phyloP scores from a whole-genome alignment of 2,329 filamentous ascomycete species.

The Thielaviopsis euricoi region DNA sequence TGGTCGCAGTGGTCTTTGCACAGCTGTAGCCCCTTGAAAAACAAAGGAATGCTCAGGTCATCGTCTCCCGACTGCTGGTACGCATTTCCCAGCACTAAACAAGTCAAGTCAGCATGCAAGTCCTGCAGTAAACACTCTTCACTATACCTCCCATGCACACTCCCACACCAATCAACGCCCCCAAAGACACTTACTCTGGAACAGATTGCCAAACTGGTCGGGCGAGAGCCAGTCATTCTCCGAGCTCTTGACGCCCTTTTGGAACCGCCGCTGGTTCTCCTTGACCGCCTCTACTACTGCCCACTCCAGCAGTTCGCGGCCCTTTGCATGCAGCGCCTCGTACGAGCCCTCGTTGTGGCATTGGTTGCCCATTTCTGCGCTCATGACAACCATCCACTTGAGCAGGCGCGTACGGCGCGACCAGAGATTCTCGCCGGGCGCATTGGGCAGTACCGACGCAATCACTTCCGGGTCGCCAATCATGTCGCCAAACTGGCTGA shows the following conservation, averaged over 20 bases:
- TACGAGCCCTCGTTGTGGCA: slow-evolving; percentile 64
- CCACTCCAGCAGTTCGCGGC: slow-evolving; percentile 49
- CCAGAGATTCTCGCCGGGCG: slow-evolving; percentile 31
- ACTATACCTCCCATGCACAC: not conserved
- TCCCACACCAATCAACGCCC: not conserved
- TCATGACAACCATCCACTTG: slow-evolving; percentile 56
- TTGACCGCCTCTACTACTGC: slow-evolving; percentile 65
- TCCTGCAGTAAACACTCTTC: too few relatives aligned
- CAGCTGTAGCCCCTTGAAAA: slow-evolving; percentile 65
- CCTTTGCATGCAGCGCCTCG: slow-evolving; percentile 55
- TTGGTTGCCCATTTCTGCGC: slow-evolving; percentile 70
- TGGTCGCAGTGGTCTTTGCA: slow-evolving; percentile 56
- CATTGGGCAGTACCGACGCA: slow-evolving; percentile 12
- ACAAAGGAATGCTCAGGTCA: slow-evolving; percentile 45
- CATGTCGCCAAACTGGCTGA: slow-evolving; percentile 24
- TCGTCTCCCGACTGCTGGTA: slow-evolving; percentile 36
- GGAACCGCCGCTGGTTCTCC: slow-evolving; percentile 53
- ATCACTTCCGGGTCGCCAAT: slow-evolving; percentile 19
- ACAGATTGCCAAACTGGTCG: slow-evolving; percentile 54
- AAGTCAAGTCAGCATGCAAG: slow-evolving; percentile 16
- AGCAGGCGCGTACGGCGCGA: slow-evolving; percentile 49
- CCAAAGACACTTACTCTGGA: slow-evolving; percentile 41
- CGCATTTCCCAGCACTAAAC: slow-evolving; percentile 51
- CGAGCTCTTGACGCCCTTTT: slow-evolving; percentile 50
- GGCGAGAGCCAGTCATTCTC: slow-evolving; percentile 56